phyloP scores from a whole-genome alignment of 495 filamentous ascomycete species.

The Aspergillus nidulans region DNA sequence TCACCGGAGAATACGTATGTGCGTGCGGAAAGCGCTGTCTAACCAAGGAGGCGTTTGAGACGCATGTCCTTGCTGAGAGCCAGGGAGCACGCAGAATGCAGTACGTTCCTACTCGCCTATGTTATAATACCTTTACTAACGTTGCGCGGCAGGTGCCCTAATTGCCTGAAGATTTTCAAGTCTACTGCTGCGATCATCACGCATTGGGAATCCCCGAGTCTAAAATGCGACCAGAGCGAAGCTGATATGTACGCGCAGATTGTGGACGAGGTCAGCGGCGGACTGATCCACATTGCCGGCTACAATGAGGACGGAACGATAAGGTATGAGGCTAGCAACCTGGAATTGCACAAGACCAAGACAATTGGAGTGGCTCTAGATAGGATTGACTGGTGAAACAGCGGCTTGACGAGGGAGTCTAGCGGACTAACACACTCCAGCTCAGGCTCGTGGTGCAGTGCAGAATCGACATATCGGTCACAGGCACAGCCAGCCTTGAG shows the following conservation, averaged over 20 bases:
- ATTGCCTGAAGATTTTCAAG: slow-evolving; percentile 43
- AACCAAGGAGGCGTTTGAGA: slow-evolving; percentile 13
- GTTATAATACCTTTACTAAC: not conserved
- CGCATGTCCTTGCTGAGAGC: slow-evolving; percentile 21
- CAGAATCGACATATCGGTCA: no score
- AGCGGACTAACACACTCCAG: not conserved
- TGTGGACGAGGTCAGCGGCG: slow-evolving; percentile 46
- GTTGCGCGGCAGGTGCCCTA: slow-evolving; percentile 28
- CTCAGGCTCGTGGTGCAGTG: not conserved
- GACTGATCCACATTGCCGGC: slow-evolving; percentile 34
- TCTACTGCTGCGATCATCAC: slow-evolving; percentile 38
- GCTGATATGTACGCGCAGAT: slow-evolving; percentile 31
- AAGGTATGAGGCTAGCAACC: slow-evolving; percentile 19
- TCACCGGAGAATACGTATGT: slow-evolving; percentile 21
- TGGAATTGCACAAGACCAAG: slow-evolving; percentile 4
- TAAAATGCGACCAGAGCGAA: slow-evolving; percentile 40
- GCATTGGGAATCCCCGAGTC: slow-evolving; percentile 44
- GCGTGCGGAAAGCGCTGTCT: slow-evolving; percentile 20
- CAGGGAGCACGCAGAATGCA: slow-evolving; percentile 3
- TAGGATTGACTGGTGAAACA: not conserved
- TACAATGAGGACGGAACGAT: slow-evolving; percentile 25
- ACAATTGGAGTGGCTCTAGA: not conserved
- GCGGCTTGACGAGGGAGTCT: not conserved
- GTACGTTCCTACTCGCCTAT: slow-evolving; percentile 10
- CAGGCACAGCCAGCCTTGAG: no score